Evolutionary conservation across 192 early-diverging fungal genomes (phyloP), one percentile per base, ranked within the genome.

Genomic region (Coemansia sp.): DNA sequence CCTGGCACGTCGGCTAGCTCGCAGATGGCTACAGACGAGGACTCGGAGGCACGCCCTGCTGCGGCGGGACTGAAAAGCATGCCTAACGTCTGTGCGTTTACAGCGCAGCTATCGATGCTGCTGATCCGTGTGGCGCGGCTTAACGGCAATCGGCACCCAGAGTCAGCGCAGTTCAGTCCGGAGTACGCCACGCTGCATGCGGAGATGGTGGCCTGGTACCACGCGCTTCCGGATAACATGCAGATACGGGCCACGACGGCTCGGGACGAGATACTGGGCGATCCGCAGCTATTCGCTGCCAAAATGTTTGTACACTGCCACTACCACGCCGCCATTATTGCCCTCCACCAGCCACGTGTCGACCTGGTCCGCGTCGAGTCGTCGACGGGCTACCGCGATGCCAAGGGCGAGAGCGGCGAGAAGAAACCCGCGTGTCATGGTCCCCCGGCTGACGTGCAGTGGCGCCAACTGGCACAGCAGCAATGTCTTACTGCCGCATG

Each of bases 281-380:
- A 69, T n/a, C 76, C 81, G 21, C 76, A 72, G 40, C 32, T 53
- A 39, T 78, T 83, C 57, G 76, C 73, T 3, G 75, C 81, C 35
- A 83, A 83, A 38, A 78, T 83, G 81, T 78, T 83, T 67, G 70
- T 83, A 6, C 81, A 83, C 64, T 83, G 81, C 65, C 76, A 78
- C 46, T 83, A 83, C 70, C 75, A 83, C 23, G 81, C 76, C 3
- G 76, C 81, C 3, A 72, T 83, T 14, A 83, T 83, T 42, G 81
- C 81, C 6, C 66, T 83, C 63, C 81, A 83, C 53, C 81, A 83
- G 67, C 81, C 81, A 40, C 72, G 81, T 13, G 81, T 67, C 42
- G 81, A 83, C n/a, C 62, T 83, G 4, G 81, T 83, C 6, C 75
- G 81, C 30, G 76, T 83, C 32, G 75, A 72, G 26, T 58, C 76